Evolutionary conservation across 768 basidiomycete species (phyloP), one percentile per base, ranked within the genome.

Genomic region (Chlorophyllum brunneum): DNA sequence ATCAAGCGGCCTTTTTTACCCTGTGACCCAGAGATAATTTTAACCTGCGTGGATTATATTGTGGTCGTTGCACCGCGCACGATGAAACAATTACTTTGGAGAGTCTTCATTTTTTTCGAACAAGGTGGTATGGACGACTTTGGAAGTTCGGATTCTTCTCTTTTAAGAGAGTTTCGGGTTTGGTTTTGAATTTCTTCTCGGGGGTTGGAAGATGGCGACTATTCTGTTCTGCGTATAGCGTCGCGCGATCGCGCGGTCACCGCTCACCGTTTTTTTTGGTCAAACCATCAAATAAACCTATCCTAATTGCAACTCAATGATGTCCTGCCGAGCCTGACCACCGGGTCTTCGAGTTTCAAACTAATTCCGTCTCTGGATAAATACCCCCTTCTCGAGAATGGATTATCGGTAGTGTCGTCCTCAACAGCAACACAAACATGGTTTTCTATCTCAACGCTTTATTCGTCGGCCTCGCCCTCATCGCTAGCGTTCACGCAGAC

Each of bases 401-500:
- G 30, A 43, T 7, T 11, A 24, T 24, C 20, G n/a, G 6, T 13
- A 31, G 5, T n/a, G n/a, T n/a, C n/a, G n/a, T n/a, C n/a, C n/a
- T n/a, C n/a, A 11, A 22, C 24, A 23, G 13, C 36, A 23, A 23
- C 8, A 10, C n/a, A 30, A 53, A 18, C 15, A 53, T 46, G 43
- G 20, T 39, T 13, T 31, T 16, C 33, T 20, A 16, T 7, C 4
- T 30, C 18, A 45, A 39, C 4, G 5, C 20, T 11, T 7, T 38
- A 18, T 10, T 53, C 15, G 27, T 40, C 18, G 24, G 22, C 13
- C 27, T 46, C 37, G 34, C 38, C 13, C 13, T 54, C 27, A 39
- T 47, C 39, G 37, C 52, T 45, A 31, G 56, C 11, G 58, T 45
- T n/a, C 24, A 41, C 13, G 63, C 60, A 3, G 63, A 61, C 36